phyloP scores from a whole-genome alignment of 1,139 yeast genomes.

The Scheffersomyces quercinus region DNA sequence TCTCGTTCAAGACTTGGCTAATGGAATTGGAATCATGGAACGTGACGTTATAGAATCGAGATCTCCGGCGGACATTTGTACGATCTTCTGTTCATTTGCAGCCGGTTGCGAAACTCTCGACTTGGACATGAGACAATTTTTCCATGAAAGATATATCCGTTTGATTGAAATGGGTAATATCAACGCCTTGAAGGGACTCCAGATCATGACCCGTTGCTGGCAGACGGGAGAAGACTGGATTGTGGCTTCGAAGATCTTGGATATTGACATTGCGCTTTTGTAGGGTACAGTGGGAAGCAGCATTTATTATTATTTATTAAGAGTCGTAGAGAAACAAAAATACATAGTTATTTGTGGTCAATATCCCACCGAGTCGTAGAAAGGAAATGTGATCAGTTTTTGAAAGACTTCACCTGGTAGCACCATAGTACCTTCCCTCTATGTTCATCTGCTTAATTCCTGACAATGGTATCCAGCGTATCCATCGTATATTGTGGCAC shows the following conservation, averaged over 20 bases:
- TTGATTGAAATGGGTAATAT: slow-evolving; percentile 48
- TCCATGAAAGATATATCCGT: slow-evolving; percentile 35
- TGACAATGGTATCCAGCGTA: too few relatives aligned
- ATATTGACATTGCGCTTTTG: slow-evolving; percentile 50
- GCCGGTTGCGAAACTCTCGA: slow-evolving; percentile 61
- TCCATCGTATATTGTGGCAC: too few relatives aligned
- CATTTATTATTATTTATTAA: too few relatives aligned
- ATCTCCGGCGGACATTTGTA: slow-evolving; percentile 57
- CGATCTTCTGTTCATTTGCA: slow-evolving; percentile 55
- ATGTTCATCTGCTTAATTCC: too few relatives aligned
- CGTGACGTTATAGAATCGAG: slow-evolving; percentile 39
- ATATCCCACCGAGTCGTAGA: too few relatives aligned
- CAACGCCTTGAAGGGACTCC: slow-evolving; percentile 49
- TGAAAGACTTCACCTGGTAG: too few relatives aligned
- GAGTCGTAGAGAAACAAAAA: too few relatives aligned
- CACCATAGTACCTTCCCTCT: too few relatives aligned
- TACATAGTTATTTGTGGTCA: too few relatives aligned
- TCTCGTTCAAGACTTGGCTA: slow-evolving; percentile 49
- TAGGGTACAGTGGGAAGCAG: slow-evolving; percentile 12
- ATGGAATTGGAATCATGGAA: slow-evolving; percentile 36
- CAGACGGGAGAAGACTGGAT: slow-evolving; percentile 57
- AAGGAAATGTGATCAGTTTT: too few relatives aligned
- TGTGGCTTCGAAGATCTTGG: slow-evolving; percentile 44
- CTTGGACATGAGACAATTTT: slow-evolving; percentile 31
- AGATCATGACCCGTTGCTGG: slow-evolving; percentile 60